Evolutionary conservation across 768 basidiomycete genomes (phyloP), one percentile per base, ranked within the genome.

Genomic region (Lepiota subincarnata): DNA sequence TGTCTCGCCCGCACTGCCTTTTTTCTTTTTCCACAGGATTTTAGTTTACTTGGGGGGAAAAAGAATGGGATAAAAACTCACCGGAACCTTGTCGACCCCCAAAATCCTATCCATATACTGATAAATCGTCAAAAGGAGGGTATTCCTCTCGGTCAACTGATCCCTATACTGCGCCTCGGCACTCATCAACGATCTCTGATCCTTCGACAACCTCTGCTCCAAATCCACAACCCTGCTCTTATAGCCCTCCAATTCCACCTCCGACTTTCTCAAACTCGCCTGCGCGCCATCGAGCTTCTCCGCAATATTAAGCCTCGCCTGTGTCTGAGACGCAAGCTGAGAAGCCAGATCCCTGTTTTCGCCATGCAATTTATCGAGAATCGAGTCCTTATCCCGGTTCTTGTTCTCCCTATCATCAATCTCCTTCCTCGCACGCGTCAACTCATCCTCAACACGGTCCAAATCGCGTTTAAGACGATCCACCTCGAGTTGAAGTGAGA

Each of bases 21-120:
- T 90, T 70, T 90, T 90, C 89, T 89, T 35, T 34, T 22, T 1
- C 3, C 20, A 16, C 6, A 41, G 26, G 19, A 38, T 5, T 62
- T 36, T 55, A 28, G 54, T 19, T 51, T 24, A 55, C 34, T 10
- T 4, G 48, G 11, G 6, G 20, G 7, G 12, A 50, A 38, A 40
- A 24, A 26, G 31, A 34, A 22, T 26, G 18, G 6, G n/a, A 26
- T 36, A 20, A n/a, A n/a, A n/a, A 74, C 87, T 60, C 59, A 92
- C 89, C 36, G 87, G 84, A 0, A 86, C 87, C 75, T 87, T 91
- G 64, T 93, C 90, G 18, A 91, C 86, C 0, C 93, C 93, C 14
- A 95, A 75, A 59, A 97, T 92, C 74, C 88, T 90, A 61, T 97
- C 95, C 77, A 96, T 81, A 64, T 95, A 94, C 70, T 97, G 93